These are phyloP conservation scores for Mycosarcoma mackinlayi DNA, from an alignment of 1,284 basidiomycete genomes.

Conservation along the genomic window DNA sequence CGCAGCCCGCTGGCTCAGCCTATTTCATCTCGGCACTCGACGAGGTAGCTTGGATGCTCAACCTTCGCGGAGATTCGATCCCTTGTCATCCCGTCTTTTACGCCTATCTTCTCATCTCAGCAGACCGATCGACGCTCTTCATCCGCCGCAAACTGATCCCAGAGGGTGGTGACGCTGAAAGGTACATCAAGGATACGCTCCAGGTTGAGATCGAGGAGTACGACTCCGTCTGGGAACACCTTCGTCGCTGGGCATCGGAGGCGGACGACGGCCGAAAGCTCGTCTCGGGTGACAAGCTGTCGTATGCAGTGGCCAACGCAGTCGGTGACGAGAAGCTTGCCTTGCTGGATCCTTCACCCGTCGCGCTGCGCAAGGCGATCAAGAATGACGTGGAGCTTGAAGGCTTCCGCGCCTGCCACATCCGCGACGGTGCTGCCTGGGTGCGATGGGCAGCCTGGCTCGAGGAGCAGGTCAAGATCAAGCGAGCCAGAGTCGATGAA, in stretches of 20 bases:
- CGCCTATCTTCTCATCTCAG: conserved; percentile 53
- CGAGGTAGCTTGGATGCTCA: conserved; percentile 65
- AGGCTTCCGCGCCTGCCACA: conserved; percentile 58
- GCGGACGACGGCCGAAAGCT: conserved; percentile 33
- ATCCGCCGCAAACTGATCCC: conserved; percentile 46
- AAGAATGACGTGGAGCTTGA: conserved; percentile 63
- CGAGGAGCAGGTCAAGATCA: conserved; percentile 54
- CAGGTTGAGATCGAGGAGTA: conserved; percentile 42
- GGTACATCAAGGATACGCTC: conserved; percentile 42
- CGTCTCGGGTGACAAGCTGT: conserved; percentile 52
- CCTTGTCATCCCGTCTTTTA: conserved; percentile 64
- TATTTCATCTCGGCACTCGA: conserved; percentile 61
- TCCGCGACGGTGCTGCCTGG: conserved; percentile 65
- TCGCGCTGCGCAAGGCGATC: conserved; percentile 59
- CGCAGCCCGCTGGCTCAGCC: conserved; percentile 33
- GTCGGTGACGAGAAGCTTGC: conserved; percentile 47
- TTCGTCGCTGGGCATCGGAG: conserved; percentile 37
- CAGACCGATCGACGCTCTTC: conserved; percentile 46
- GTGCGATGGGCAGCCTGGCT: conserved; percentile 66
- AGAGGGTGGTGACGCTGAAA: conserved; percentile 23
- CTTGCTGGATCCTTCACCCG: conserved; percentile 36
- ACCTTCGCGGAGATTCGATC: conserved; percentile 62
- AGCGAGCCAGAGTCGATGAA: conserved; percentile 47
- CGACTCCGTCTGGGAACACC: conserved; percentile 45
- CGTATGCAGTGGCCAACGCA: conserved; percentile 55